These are phyloP conservation scores for sunflower (Helianthus annuus) DNA, from an alignment of 129 eudicot genomes.

Conservation along the genomic window DNA sequence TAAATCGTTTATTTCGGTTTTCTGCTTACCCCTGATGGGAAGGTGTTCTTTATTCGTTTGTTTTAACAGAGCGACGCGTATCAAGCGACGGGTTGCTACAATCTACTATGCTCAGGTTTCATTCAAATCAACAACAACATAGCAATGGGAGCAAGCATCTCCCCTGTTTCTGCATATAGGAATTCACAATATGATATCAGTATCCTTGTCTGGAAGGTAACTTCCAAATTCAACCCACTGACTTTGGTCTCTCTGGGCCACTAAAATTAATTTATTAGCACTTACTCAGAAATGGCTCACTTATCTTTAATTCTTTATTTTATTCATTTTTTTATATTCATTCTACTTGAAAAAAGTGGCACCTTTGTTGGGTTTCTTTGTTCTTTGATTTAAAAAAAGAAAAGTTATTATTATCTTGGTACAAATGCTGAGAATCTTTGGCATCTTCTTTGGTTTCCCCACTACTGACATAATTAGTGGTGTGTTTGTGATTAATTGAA, in stretches of 20 bases:
- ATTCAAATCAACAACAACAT: constrained; percentile 78
- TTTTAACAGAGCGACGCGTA: constrained; percentile 69
- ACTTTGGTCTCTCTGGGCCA: constrained; percentile 35
- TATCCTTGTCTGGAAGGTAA: constrained; percentile 93
- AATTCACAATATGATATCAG: constrained; percentile 79
- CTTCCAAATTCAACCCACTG: constrained; percentile 42
- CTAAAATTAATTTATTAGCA: constrained; percentile 36
- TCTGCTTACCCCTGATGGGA: no score
- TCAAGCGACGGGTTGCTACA: constrained; percentile 95
- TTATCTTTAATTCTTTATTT: constrained; percentile 17
- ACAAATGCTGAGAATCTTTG: constrained; percentile 38
- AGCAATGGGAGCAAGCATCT: constrained; percentile 97
- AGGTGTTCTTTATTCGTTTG: neutral
- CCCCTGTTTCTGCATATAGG: constrained; percentile 80
- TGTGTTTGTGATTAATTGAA: constrained; percentile 33
- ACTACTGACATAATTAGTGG: constrained; percentile 37
- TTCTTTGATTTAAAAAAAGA: constrained; percentile 20
- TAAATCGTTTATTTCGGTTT: no score
- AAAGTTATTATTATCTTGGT: constrained; percentile 24
- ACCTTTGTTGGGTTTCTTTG: constrained; percentile 9
- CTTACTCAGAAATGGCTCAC: constrained; percentile 25
- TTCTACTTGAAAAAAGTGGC: constrained; percentile 18
- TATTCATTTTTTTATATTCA: constrained; percentile 18
- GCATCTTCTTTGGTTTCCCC: constrained; percentile 32
- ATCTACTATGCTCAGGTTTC: constrained; percentile 85